Evolutionary conservation across 2,329 filamentous ascomycete species (phyloP).

Genomic region (Calonectria ilicicola): DNA sequence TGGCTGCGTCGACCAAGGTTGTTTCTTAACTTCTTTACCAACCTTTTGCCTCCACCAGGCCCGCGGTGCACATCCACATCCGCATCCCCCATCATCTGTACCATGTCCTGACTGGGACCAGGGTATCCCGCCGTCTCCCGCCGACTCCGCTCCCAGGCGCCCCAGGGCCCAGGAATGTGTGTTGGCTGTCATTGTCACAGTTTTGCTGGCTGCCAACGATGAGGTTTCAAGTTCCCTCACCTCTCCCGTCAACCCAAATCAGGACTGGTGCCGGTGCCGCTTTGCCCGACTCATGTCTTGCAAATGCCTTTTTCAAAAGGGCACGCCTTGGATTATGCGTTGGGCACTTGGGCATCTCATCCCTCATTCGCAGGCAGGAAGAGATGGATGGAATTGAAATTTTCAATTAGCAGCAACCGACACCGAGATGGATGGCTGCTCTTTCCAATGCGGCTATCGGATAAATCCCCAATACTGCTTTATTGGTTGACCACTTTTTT

Average conservation of each 20-base stretch:
- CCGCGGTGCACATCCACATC: conserved; percentile 13
- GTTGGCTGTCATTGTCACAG: conserved; percentile 19
- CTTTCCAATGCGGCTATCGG: not conserved
- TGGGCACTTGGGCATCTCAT: conserved; percentile 7
- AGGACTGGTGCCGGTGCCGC: not conserved
- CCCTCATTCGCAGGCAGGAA: not conserved
- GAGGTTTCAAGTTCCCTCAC: conserved; percentile 15
- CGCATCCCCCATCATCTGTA: conserved; percentile 26
- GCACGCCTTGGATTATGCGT: not conserved
- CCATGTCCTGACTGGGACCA: conserved; percentile 33
- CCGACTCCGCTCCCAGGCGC: conserved; percentile 10
- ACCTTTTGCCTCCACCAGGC: not conserved
- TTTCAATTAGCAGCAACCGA: not conserved
- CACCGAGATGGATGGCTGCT: not conserved
- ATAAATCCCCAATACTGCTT: not conserved
- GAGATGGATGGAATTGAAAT: not conserved
- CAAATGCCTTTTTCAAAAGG: not conserved
- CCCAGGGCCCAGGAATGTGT: conserved; percentile 24
- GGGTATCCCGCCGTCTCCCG: conserved; percentile 27
- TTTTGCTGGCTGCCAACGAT: conserved; percentile 16
- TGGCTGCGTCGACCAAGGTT: conserved; percentile 1
- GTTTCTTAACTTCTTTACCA: conserved; percentile 1
- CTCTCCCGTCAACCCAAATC: not conserved
- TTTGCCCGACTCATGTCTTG: not conserved
- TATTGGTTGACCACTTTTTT: not conserved